Conservation (phyloP, 2,329 filamentous ascomycete genomes). For the Talaromyces atroroseus region DNA sequence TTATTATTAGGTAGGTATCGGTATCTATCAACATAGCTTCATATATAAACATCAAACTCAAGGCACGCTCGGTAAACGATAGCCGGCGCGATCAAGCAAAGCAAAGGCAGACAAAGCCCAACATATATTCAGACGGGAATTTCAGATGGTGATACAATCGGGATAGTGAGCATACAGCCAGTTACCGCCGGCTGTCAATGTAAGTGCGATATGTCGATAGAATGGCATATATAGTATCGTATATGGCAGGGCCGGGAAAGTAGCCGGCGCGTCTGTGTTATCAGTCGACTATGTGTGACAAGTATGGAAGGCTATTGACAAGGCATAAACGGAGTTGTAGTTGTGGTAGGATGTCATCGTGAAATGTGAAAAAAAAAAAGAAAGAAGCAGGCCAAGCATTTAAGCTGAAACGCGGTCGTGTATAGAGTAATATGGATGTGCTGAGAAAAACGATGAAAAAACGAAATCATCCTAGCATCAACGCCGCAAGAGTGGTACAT, state of each 20-base stretch:
- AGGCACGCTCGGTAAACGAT: slow-evolving; percentile 6
- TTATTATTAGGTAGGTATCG: not conserved
- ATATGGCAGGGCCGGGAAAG: too few species aligned
- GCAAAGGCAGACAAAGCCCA: not conserved
- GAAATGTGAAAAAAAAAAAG: not conserved
- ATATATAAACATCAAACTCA: not conserved
- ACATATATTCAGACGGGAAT: not conserved
- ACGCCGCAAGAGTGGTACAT: slow-evolving; percentile 33
- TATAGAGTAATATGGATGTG: too few species aligned
- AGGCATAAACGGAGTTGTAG: too few species aligned
- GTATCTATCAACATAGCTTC: not conserved
- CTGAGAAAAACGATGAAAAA: too few species aligned
- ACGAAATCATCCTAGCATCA: slow-evolving; percentile 31
- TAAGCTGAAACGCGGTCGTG: not conserved
- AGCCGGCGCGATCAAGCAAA: slow-evolving; percentile 5
- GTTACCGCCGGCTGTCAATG: not conserved
- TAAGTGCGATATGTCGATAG: not conserved
- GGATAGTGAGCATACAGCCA: not conserved
- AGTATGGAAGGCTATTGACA: too few species aligned
- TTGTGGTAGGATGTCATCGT: not conserved
- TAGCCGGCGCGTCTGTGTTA: too few species aligned
- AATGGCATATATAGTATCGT: too few species aligned
- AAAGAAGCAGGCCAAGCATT: not conserved
- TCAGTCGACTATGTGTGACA: too few species aligned
- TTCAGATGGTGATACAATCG: not conserved